A percentile compares a stretch with the other conserved stretches of the same genome.
These are phyloP conservation scores for Cryomyces minteri DNA, from an alignment of 495 filamentous ascomycete species.

Conservation along the genomic window DNA sequence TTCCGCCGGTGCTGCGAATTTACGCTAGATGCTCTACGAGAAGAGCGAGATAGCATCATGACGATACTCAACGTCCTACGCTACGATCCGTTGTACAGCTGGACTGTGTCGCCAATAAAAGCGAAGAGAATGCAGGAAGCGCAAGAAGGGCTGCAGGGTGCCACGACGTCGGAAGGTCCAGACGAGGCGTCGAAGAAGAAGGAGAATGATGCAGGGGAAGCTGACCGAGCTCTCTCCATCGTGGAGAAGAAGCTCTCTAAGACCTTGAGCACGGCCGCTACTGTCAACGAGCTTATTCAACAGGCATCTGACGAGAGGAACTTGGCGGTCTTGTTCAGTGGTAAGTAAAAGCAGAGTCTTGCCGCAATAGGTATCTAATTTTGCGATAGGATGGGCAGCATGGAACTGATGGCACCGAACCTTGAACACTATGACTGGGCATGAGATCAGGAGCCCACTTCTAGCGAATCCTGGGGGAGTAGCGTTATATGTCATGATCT, in stretches of 20 bases:
- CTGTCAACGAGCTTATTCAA: constrained; percentile 93
- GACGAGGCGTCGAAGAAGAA: constrained; percentile 25
- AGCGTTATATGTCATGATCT: too few species aligned
- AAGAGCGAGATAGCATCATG: constrained; percentile 90
- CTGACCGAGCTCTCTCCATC: constrained; percentile 76
- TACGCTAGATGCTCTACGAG: constrained; percentile 77
- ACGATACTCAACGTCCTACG: constrained; percentile 90
- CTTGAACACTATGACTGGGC: too few species aligned
- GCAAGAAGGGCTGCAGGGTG: constrained; percentile 33
- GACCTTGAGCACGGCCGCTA: constrained; percentile 81
- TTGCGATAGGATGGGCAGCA: too few species aligned
- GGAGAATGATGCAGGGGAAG: constrained; percentile 62
- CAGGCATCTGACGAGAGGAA: constrained; percentile 87
- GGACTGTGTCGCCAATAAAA: constrained; percentile 79
- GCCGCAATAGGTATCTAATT: too few species aligned
- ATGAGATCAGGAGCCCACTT: too few species aligned
- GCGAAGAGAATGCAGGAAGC: constrained; percentile 59
- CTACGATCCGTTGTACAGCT: constrained; percentile 79
- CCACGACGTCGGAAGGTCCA: constrained; percentile 14
- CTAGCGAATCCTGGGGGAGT: too few species aligned
- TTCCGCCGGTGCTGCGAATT: constrained; percentile 96
- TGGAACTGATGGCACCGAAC: too few species aligned
- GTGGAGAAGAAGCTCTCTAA: constrained; percentile 90
- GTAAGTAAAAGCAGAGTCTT: constrained; percentile 23
- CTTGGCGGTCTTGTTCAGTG: constrained; percentile 76